Percentiles rank a stretch among this genome's conserved stretches.
Evolutionary conservation across 2,329 filamentous ascomycete species (phyloP).

Genomic region (Dactylellina sp.): DNA sequence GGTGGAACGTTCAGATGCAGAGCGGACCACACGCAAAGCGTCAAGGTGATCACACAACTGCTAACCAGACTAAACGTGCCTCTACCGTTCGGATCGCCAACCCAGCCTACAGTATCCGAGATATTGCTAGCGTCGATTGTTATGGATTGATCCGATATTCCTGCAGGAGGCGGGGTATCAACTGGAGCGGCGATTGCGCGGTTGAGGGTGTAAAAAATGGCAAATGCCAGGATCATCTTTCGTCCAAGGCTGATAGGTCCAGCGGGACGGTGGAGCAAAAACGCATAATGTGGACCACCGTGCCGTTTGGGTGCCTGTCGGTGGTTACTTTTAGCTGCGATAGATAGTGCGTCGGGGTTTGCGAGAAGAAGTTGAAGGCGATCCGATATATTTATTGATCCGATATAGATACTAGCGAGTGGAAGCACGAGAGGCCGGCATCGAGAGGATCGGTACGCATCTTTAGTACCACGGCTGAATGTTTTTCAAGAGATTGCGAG

Average conservation of each 20-base stretch:
- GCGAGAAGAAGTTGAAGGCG: too few species aligned
- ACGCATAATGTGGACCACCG: constrained; percentile 17
- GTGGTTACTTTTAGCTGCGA: constrained; percentile 7
- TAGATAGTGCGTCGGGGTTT: neutral
- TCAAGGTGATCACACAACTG: constrained; percentile 62
- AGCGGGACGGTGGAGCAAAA: constrained; percentile 10
- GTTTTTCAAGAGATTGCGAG: too few species aligned
- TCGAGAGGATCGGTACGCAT: too few species aligned
- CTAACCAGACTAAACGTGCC: constrained; percentile 63
- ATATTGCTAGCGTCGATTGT: neutral
- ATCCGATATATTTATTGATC: too few species aligned
- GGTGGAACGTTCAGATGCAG: constrained; percentile 64
- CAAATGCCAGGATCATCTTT: constrained; percentile 42
- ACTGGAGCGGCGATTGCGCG: constrained; percentile 28
- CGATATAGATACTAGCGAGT: too few species aligned
- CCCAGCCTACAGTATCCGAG: constrained; percentile 52
- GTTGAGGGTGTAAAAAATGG: constrained; percentile 19
- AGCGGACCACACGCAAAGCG: constrained; percentile 63
- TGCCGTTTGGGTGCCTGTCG: neutral
- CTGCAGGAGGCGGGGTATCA: neutral
- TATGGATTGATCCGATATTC: neutral
- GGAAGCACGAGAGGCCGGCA: too few species aligned
- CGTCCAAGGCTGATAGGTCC: constrained; percentile 19
- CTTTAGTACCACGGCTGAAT: too few species aligned
- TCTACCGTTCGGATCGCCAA: constrained; percentile 60